phyloP scores from a whole-genome alignment of 2,329 filamentous ascomycete species.

The Cladophialophora immunda region DNA sequence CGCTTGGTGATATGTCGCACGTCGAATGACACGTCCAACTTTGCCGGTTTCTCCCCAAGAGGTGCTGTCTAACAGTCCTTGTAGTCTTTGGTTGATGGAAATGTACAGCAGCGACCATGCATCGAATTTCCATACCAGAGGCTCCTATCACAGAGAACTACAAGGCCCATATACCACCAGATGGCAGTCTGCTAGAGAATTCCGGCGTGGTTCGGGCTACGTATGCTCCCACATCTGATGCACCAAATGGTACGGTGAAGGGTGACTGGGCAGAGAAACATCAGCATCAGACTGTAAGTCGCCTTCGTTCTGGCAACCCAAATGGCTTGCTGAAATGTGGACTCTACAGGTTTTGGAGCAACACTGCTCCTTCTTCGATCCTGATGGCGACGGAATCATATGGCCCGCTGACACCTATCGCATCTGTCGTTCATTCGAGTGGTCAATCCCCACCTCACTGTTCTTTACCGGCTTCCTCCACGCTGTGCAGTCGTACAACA shows the following conservation, averaged over 20 bases:
- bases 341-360: slow-evolving; percentile 56
- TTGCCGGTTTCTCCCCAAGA: not conserved
- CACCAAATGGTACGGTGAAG: slow-evolving; percentile 48
- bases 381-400: slow-evolving; percentile 61
- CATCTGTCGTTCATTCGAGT: slow-evolving; percentile 55
- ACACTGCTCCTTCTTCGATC: slow-evolving; percentile 63
- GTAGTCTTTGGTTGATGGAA: not conserved
- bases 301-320: not conserved
- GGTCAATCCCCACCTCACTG: slow-evolving; percentile 50
- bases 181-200: slow-evolving; percentile 9
- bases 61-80: not conserved
- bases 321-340: not conserved
- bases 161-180: slow-evolving; percentile 25
- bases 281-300: slow-evolving; percentile 45
- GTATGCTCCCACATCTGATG: slow-evolving; percentile 47
- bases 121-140: slow-evolving; percentile 20
- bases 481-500: slow-evolving; percentile 60
- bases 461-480: slow-evolving; percentile 60
- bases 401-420: slow-evolving; percentile 62
- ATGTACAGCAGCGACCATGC: not conserved
- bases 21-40: not conserved
- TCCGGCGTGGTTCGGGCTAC: slow-evolving; percentile 49
- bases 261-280: slow-evolving; percentile 45
- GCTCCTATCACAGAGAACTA: slow-evolving; percentile 24
- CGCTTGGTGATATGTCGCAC: not conserved